phyloP scores from a whole-genome alignment of 148 eudicot genomes.

The Polygonum maritimum region DNA sequence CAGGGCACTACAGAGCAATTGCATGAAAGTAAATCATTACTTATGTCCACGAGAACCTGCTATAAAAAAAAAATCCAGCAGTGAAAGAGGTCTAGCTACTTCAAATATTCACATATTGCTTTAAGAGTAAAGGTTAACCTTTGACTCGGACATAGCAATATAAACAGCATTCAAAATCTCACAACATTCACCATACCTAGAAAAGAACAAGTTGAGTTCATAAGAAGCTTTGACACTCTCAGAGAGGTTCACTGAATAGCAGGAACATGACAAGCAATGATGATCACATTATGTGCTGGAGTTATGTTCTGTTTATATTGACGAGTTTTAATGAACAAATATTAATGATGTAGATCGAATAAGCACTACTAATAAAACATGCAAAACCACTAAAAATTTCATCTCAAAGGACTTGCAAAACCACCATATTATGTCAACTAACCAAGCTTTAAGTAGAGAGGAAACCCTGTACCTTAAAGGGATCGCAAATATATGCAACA shows the following conservation, averaged over 20 bases:
- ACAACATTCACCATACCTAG: background rate
- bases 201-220: background rate
- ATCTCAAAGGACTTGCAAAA: background rate
- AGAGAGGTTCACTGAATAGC: background rate
- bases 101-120: background rate
- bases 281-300: background rate
- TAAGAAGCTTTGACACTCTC: background rate
- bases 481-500: conserved; percentile 88
- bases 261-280: background rate
- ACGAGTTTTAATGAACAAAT: no score
- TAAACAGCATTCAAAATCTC: background rate
- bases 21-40: background rate
- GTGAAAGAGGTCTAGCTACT: background rate
- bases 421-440: background rate
- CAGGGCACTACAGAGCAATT: conserved; percentile 73
- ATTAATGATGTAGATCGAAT: no score
- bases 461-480: conserved; percentile 60
- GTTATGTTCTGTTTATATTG: background rate
- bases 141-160: background rate
- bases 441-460: background rate
- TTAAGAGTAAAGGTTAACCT: background rate
- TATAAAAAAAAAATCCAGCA: background rate
- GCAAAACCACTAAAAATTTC: no score
- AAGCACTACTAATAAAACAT: no score
- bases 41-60: background rate